Base-by-base conservation (phyloP, 164 flowering plant genomes). In the Tetracentron sinense region DNA sequence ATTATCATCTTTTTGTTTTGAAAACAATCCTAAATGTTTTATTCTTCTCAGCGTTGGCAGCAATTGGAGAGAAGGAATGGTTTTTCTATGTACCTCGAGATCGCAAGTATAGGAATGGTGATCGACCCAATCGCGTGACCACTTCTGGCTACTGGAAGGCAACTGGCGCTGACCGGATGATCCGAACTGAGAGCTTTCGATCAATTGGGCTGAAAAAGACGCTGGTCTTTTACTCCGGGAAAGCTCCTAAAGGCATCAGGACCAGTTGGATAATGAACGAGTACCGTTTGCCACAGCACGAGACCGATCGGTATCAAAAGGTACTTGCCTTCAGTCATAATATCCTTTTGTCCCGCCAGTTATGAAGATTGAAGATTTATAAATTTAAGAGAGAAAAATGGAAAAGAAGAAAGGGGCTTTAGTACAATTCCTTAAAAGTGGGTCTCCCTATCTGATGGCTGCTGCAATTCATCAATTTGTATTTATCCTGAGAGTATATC, bases 51-150 rank as follows among this genome's bases (percentile, higher is more conserved):
- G 98, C 95, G 6, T 62, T 89, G 79, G 97, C 98, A 0, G 91
- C 97, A n/a, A 91, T 94, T 15, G 98, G 98, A 52, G 98, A 94
- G 81, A 94, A 89, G 60, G 98, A 94, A 60, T 94, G 98, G 97
- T 94, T 76, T 77, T 94, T 94, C 68, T 94, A 94, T 67, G 98
- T 94, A 65, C 98, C 98, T 0, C 72, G 98, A 63, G 98, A 94
- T 71, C 73, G 96, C 12, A 94, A 94, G 78, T 94, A 94, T 51
- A 63, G 98, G 2, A 94, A 94, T 61, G 98, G 98, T 14, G 98
- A 94, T 69, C 60, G 98, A 51, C 98, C 98, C 0, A 94, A 94
- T 58, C 83, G 98, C 0, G 98, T 94, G 20, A 94, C 98, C 0
- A 89, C 93, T 25, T 91, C 98, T 0, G 98, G 98, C 5, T 94